Base-by-base conservation (phyloP, 352 stramenopile species). In the Vaucheria bursata region DNA sequence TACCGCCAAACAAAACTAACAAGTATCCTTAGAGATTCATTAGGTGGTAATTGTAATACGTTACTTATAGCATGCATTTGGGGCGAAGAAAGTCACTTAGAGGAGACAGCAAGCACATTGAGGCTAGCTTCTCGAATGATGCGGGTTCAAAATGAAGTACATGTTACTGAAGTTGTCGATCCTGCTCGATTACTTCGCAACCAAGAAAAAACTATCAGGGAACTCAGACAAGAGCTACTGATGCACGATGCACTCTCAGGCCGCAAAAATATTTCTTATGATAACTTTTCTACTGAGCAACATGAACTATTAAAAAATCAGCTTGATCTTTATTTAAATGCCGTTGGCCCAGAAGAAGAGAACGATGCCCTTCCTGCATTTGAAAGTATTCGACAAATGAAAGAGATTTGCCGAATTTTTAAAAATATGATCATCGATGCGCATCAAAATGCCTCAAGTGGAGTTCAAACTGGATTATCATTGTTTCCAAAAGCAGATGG, bases 41-140 rank as follows among this genome's bases (percentile, higher is more conserved):
- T 98, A 25, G 94, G 94, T 29, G 94, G 93, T 35, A 97, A 97
- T 83, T 97, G 91, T 49, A 92, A 94, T 77, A 98, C 93, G 37
- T 89, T 97, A 39, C 91, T 98, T 83, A 93, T 98, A 79, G 92
- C 92, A 0, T 96, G 91, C 79, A 93, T 97, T 25, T 96, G 90
- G 90, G 92, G 91, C 29, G 92, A 97, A 83, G 86, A 88, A 66
- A 88, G 87, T 69, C 92, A 97, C 73, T 78, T 97, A 12, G 91
- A 97, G 73, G 92, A 97, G 77, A 96, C 92, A 0, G 92, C 95
- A 50, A 95, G 90, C 18, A 97, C 92, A 64, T 86, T 97, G 1
- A 92, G 95, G 74, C 86, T 97, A 5, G 92, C 92, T 18, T 87
- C 92, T 67, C 88, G 92, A 18, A 96, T 97, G 92, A 96, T 96